Evolutionary conservation across 805 yeast species (phyloP).

Genomic region (Wickerhamomyces alni): DNA sequence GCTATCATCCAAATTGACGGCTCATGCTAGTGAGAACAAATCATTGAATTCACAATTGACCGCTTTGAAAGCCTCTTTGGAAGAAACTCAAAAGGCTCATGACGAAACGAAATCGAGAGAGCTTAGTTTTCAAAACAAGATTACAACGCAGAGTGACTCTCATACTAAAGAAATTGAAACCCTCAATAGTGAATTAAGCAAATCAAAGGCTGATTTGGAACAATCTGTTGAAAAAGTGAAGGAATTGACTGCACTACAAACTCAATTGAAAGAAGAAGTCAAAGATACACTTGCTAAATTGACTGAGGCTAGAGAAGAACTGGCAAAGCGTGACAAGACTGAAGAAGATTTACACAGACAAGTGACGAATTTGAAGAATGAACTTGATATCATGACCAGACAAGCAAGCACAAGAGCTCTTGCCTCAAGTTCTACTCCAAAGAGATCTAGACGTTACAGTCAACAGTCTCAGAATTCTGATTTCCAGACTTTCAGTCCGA

Average conservation of each 20-base stretch:
- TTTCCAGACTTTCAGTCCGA: constrained; percentile 25
- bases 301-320: constrained; percentile 50
- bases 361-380: constrained; percentile 36
- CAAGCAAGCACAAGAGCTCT: constrained; percentile 28
- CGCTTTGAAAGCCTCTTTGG: constrained; percentile 41
- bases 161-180: constrained; percentile 43
- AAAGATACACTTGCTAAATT: constrained; percentile 55
- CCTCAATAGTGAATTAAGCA: constrained; percentile 49
- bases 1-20: constrained; percentile 76
- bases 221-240: constrained; percentile 54
- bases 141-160: constrained; percentile 37
- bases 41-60: constrained; percentile 58
- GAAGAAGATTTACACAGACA: constrained; percentile 54
- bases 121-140: constrained; percentile 41
- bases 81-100: constrained; percentile 47
- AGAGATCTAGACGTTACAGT: constrained; percentile 28
- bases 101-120: constrained; percentile 51
- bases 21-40: constrained; percentile 78
- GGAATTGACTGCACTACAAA: constrained; percentile 54
- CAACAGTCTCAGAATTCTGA: constrained; percentile 35
- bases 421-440: constrained; percentile 22
- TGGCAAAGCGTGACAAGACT: constrained; percentile 53
- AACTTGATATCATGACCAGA: constrained; percentile 24
- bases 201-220: constrained; percentile 50
- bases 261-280: constrained; percentile 58